Evolutionary conservation across 352 stramenopile genomes (phyloP).

Genomic region (Globisporangium canariense): DNA sequence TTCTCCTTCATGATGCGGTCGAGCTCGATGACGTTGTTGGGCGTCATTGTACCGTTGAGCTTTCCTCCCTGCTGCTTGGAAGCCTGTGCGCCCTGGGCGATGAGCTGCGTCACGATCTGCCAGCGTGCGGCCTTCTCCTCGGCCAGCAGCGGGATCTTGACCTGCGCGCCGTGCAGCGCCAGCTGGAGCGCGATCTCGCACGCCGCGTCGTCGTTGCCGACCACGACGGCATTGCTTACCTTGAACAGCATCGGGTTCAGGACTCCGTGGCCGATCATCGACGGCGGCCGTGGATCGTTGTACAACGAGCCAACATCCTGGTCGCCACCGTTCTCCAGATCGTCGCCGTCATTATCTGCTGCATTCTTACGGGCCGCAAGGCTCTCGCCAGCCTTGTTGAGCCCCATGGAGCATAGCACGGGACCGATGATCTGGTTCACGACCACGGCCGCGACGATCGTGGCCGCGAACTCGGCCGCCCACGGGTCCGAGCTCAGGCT

Average conservation of each 20-base stretch:
- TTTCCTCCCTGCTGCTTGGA: background rate
- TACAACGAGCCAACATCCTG: background rate
- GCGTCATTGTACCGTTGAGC: too few species aligned
- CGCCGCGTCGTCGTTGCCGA: slow-evolving; percentile 57
- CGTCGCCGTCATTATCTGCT: background rate
- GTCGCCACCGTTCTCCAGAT: background rate
- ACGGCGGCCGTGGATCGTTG: background rate
- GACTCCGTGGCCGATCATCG: background rate
- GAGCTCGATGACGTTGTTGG: slow-evolving; percentile 3
- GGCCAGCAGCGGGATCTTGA: slow-evolving; percentile 61
- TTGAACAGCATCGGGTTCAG: slow-evolving; percentile 34
- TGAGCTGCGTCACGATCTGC: background rate
- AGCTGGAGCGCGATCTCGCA: slow-evolving; percentile 64
- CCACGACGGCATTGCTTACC: slow-evolving; percentile 50
- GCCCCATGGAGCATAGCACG: slow-evolving; percentile 53
- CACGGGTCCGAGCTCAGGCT: slow-evolving; percentile 43
- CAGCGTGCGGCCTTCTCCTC: slow-evolving; percentile 29
- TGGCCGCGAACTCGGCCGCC: slow-evolving; percentile 55
- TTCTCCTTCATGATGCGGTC: slow-evolving; percentile 1
- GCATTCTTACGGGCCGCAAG: background rate
- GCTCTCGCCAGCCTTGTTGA: slow-evolving; percentile 49
- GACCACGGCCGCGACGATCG: slow-evolving; percentile 64
- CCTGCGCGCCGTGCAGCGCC: slow-evolving; percentile 52
- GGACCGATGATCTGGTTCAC: slow-evolving; percentile 73
- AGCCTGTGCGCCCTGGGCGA: background rate